phyloP scores from a whole-genome alignment of 2,329 filamentous ascomycete genomes.

The Mycosphaerella sp. region DNA sequence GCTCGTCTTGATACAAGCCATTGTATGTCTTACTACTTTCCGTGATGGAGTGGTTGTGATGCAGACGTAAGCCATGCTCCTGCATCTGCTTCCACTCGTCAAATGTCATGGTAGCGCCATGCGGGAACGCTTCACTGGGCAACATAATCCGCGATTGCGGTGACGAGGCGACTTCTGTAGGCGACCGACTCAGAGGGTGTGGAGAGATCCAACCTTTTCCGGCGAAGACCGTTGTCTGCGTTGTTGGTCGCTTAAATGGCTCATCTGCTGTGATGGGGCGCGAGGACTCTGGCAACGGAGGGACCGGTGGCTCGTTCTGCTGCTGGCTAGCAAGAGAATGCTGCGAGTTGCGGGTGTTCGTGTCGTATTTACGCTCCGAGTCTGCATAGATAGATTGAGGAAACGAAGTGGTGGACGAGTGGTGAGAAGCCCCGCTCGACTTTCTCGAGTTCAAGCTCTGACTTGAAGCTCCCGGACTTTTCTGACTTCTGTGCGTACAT shows the following conservation, averaged over 20 bases:
- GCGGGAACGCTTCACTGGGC: constrained; percentile 15
- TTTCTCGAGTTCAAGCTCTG: constrained; percentile 1
- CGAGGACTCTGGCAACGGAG: constrained; percentile 1
- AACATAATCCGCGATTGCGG: constrained; percentile 25
- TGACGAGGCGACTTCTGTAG: constrained; percentile 16
- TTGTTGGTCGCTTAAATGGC: background rate
- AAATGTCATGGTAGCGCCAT: constrained; percentile 26
- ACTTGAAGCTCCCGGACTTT: background rate
- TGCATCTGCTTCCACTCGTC: constrained; percentile 29
- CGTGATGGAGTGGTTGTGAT: constrained; percentile 21
- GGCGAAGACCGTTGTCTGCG: constrained; percentile 25
- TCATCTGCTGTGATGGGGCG: background rate
- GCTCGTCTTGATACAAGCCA: constrained; percentile 12
- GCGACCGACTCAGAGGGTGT: constrained; percentile 28
- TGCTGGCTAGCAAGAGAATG: background rate
- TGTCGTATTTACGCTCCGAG: background rate
- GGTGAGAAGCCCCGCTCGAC: constrained; percentile 1
- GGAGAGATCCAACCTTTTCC: constrained; percentile 34
- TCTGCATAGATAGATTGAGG: background rate
- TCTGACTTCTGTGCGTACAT: constrained; percentile 2
- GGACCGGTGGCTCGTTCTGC: background rate
- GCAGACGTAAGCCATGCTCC: constrained; percentile 14
- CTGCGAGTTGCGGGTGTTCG: background rate
- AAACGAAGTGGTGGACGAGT: constrained; percentile 2
- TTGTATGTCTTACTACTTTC: constrained; percentile 18